Base-by-base conservation (phyloP, 1,139 yeast species). In the Geotrichum bryndzae region DNA sequence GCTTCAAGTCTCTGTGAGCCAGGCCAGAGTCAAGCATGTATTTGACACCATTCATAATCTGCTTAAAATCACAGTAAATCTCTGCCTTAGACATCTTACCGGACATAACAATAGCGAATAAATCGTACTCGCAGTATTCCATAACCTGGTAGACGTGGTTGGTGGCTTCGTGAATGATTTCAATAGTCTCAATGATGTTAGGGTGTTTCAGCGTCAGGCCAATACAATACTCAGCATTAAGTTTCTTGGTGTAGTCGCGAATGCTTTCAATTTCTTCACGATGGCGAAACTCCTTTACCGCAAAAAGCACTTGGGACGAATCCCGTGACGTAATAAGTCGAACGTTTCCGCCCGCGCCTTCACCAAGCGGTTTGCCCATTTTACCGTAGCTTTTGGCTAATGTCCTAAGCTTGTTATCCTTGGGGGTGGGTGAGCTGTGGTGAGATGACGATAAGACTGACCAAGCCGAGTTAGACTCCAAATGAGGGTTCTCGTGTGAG, bases 261-360 rank as follows among this genome's bases (percentile, higher is more conserved):
- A 87, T 83, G 10, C 87, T 75, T 75, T 92, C 98, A 69, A 83
- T 84, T 61, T 85, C 84, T 67, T 87, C 84, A 70, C 89, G 84
- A 41, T 88, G 81, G 66, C 97, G 83, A 74, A 91, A 92, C 74
- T 90, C 97, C 73, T 92, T 92, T 46, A 92, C 97, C 0, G 98
- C 98, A 79, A 90, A 90, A 79, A 90, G 90, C 2, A 87, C 81
- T 65, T 82, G 81, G 63, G 83, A 84, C 74, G 91, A 97, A 29
- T 82, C 74, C 53, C 83, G 78, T 68, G 96, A 79, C 53, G 82
- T 85, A 41, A 90, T 87, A 60, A 92, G 78, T 68, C 86, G 84
- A 46, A 92, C 98, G 2, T 94, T 82, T 4, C 98, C 98, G 53
- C 98, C 98, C 1, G 97, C 97, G 63, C 98, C 98, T 10, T 96